Conservation (phyloP, 352 stramenopile species). For the Phytophthora fragariae region DNA sequence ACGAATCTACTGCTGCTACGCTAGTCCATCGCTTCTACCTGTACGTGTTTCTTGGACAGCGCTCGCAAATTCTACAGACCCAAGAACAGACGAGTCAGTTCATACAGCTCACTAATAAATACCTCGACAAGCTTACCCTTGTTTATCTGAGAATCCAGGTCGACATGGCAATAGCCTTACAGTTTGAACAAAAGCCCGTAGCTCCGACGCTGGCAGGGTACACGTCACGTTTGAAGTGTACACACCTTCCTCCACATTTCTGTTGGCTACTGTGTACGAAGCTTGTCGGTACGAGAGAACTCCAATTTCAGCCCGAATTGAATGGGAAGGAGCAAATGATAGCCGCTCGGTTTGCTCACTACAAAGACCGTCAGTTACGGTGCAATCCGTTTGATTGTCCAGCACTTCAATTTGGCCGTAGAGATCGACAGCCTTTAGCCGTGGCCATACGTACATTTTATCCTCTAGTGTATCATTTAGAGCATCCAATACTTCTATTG, state of each 20-base stretch:
- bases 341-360: slow-evolving; percentile 23
- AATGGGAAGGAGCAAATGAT: slow-evolving; percentile 44
- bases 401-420: slow-evolving; percentile 73
- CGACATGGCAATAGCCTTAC: slow-evolving; percentile 51
- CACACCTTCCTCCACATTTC: slow-evolving; percentile 25
- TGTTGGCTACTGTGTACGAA: slow-evolving; percentile 40
- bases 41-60: slow-evolving; percentile 62
- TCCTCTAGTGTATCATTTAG: slow-evolving; percentile 42
- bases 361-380: slow-evolving; percentile 28
- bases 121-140: slow-evolving; percentile 28
- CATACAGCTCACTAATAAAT: neutral
- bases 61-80: slow-evolving; percentile 52
- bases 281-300: slow-evolving; percentile 53
- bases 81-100: slow-evolving; percentile 1
- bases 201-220: slow-evolving; percentile 39
- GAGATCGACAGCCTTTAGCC: slow-evolving; percentile 62
- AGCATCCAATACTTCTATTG: slow-evolving; percentile 41
- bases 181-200: slow-evolving; percentile 40
- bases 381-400: slow-evolving; percentile 56
- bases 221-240: slow-evolving; percentile 62
- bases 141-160: slow-evolving; percentile 53
- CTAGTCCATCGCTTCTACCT: slow-evolving; percentile 29
- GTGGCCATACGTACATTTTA: slow-evolving; percentile 51
- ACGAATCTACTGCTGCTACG: neutral
- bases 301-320: slow-evolving; percentile 35